phyloP scores from a whole-genome alignment of 2,329 filamentous ascomycete species.

The Exophiala sp. region DNA sequence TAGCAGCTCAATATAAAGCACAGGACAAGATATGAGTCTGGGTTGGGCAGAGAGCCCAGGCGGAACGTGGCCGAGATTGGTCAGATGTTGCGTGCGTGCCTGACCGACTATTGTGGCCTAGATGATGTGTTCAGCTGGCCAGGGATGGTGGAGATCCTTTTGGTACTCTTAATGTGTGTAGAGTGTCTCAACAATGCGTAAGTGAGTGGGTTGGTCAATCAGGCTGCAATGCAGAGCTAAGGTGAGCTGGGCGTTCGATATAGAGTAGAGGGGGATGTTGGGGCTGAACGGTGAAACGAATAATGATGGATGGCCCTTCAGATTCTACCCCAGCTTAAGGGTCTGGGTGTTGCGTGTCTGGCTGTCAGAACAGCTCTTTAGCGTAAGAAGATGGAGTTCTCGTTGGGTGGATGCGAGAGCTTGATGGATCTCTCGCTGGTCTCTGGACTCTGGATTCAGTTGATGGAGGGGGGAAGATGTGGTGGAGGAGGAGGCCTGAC shows the following conservation, averaged over 20 bases:
- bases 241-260: not conserved
- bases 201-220: not conserved
- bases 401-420: too few species aligned
- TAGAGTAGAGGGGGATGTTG: not conserved
- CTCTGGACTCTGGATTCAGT: not conserved
- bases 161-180: too few species aligned
- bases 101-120: not conserved
- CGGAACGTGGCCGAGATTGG: not conserved
- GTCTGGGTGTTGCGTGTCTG: not conserved
- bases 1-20: not conserved
- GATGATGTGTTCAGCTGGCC: conserved; percentile 1
- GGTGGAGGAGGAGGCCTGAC: not conserved
- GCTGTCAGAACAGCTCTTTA: not conserved
- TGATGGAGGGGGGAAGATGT: not conserved
- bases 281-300: not conserved
- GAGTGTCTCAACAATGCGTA: too few species aligned
- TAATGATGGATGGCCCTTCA: not conserved
- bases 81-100: not conserved
- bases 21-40: conserved; percentile 1
- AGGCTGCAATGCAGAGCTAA: not conserved
- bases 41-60: not conserved
- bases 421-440: too few species aligned
- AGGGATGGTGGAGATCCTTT: not conserved
- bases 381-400: not conserved
- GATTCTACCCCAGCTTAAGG: not conserved